phyloP scores from a whole-genome alignment of 169 alveolate genomes.

The Cyclospora cayetanensis region DNA sequence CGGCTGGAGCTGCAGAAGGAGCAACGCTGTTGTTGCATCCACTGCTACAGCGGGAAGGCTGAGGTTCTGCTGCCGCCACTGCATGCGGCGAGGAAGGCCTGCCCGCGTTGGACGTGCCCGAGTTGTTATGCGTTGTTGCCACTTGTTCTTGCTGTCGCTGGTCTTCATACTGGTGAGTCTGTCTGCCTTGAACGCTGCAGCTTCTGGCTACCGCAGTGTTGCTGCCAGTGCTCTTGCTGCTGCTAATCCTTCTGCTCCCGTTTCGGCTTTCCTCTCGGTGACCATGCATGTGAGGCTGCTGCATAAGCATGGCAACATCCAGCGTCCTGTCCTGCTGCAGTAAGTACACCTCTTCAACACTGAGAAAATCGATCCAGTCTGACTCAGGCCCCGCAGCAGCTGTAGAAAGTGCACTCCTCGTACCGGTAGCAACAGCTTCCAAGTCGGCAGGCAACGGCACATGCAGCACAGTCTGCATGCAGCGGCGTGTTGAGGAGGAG shows the following conservation, averaged over 20 bases:
- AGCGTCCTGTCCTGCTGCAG: background rate
- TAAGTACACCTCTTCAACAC: slow-evolving; percentile 8
- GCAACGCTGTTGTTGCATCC: background rate
- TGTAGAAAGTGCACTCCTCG: background rate
- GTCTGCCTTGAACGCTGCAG: background rate
- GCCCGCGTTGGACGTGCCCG: background rate
- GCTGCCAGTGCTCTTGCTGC: slow-evolving; percentile 6
- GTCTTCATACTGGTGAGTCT: background rate
- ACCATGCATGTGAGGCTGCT: slow-evolving; percentile 19
- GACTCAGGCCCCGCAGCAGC: slow-evolving; percentile 8
- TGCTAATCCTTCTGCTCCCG: slow-evolving; percentile 19
- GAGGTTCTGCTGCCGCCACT: background rate
- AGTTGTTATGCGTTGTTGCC: background rate
- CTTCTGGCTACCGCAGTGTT: no score
- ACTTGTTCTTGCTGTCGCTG: background rate
- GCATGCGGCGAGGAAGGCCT: background rate
- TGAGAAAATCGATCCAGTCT: slow-evolving; percentile 12
- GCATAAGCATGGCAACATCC: slow-evolving; percentile 9
- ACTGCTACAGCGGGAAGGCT: background rate
- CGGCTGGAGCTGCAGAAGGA: background rate
- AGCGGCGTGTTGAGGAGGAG: slow-evolving; percentile 20
- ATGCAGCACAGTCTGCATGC: slow-evolving; percentile 46
- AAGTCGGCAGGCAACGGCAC: slow-evolving; percentile 38
- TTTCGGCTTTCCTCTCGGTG: background rate
- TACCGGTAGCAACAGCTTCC: slow-evolving; percentile 28